phyloP scores from a whole-genome alignment of 805 yeast species.

The Hemisphaericaspora nanyangensis region DNA sequence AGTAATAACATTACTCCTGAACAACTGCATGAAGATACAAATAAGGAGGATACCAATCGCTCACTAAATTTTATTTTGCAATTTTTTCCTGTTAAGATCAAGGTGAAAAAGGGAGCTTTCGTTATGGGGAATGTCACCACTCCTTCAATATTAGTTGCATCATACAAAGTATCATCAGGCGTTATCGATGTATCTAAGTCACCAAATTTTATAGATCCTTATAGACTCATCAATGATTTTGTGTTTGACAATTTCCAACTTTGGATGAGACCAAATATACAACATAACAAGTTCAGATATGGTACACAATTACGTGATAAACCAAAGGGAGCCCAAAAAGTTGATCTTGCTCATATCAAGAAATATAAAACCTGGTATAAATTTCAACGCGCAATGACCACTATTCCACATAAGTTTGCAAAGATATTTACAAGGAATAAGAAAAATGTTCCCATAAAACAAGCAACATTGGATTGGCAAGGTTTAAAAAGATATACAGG shows the following conservation, averaged over 20 bases:
- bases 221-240: conserved; percentile 43
- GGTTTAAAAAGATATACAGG: conserved; percentile 73
- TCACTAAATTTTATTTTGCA: conserved; percentile 19
- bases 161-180: conserved; percentile 55
- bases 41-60: neutral
- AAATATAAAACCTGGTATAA: conserved; percentile 21
- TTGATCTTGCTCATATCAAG: conserved; percentile 9
- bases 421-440: conserved; percentile 3
- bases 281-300: conserved; percentile 37
- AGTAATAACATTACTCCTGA: neutral
- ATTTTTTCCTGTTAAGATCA: conserved; percentile 60
- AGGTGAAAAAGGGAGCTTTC: conserved; percentile 62
- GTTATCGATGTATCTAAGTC: conserved; percentile 51
- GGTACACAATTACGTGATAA: conserved; percentile 2
- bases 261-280: conserved; percentile 66
- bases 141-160: conserved; percentile 63
- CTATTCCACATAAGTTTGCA: conserved; percentile 5
- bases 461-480: conserved; percentile 49
- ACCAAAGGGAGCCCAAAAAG: conserved; percentile 1
- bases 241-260: conserved; percentile 52
- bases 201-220: conserved; percentile 50
- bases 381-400: conserved; percentile 15
- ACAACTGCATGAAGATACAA: neutral
- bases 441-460: neutral
- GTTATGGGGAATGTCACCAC: conserved; percentile 80